Conservation (phyloP, 257 asterid genomes). For the Verbascum thapsus region DNA sequence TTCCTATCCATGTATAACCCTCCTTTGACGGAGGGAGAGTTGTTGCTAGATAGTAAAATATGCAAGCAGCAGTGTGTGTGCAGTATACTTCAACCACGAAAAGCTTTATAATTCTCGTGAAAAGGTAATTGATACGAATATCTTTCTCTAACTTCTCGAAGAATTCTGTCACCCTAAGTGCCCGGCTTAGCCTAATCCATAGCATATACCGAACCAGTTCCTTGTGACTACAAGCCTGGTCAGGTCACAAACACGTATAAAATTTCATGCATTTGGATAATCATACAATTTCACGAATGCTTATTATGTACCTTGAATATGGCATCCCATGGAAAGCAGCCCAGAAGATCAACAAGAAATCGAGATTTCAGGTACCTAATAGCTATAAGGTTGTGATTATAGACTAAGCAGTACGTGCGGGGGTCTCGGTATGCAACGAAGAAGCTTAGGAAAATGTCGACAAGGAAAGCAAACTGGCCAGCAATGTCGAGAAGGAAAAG, state of each 20-base stretch:
- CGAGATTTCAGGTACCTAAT: constrained; percentile 67
- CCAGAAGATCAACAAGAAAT: constrained; percentile 60
- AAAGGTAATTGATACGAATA: constrained; percentile 65
- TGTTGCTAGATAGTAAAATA: constrained; percentile 75
- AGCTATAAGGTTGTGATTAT: constrained; percentile 56
- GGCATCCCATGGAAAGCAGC: constrained; percentile 82
- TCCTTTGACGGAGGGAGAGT: constrained; percentile 71
- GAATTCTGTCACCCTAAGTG: constrained; percentile 53
- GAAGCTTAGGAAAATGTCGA: constrained; percentile 60
- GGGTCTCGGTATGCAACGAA: constrained; percentile 61
- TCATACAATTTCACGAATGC: neutral
- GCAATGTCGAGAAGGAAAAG: constrained; percentile 69
- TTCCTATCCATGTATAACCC: constrained; percentile 81
- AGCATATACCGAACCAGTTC: constrained; percentile 63
- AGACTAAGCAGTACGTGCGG: constrained; percentile 53
- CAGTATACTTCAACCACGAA: constrained; percentile 71
- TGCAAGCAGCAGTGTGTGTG: constrained; percentile 83
- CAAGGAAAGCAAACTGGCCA: constrained; percentile 67
- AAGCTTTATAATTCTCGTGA: constrained; percentile 64
- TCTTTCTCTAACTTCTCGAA: constrained; percentile 69
- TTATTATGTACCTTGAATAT: constrained; percentile 50
- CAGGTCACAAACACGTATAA: neutral
- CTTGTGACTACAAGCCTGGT: constrained; percentile 54
- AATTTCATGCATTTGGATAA: too few species aligned
- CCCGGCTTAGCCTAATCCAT: constrained; percentile 78